Base-by-base conservation (phyloP, 148 eudicot species). In the Rhododendron williamsianum region DNA sequence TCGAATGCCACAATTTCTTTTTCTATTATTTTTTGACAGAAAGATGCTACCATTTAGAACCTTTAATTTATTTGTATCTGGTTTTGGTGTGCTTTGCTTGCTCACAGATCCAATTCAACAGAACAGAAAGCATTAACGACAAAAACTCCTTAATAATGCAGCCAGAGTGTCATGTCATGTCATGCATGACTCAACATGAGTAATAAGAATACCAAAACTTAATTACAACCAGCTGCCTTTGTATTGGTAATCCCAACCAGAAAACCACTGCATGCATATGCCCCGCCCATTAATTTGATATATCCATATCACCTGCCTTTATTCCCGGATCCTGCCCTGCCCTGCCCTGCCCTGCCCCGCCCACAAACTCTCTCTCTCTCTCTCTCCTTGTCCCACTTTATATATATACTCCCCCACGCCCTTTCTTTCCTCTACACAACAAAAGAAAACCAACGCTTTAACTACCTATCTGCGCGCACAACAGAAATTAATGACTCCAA, bases 401-500 rank as follows among this genome's bases (percentile, higher is more conserved):
- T 52, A 51, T 51, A 51, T 11, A 41, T 41, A 41, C 1, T 15
- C 56, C 56, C 56, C 18, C 63, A 18, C 63, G 63, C 23, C 63
- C 63, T 18, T 56, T 56, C 63, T 16, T 56, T 56, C 8, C 63
- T 54, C 21, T 0, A 18, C 63, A 56, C 63, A 19, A 13, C 18
- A 3, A 19, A 56, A 16, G 2, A 19, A 54, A 18, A 19, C 6
- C 23, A 56, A 23, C 2, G 23, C n/a, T 56, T 56, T 18, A 56
- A 3, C 21, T 54, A 52, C 58, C 23, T 25, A 52, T 52, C 43
- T 65, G 27, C 27, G 27, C 27, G 27, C 83, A 67, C 48, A 33
- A 43, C n/a, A 60, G 11, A 54, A 76, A 69, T 36, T 15, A 67
- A 83, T 86, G 87, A 77, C 87, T 74, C 80, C 88, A 46, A 88